These are phyloP conservation scores for Phytophthora podocarpi DNA, from an alignment of 352 stramenopile genomes.

Conservation along the genomic window DNA sequence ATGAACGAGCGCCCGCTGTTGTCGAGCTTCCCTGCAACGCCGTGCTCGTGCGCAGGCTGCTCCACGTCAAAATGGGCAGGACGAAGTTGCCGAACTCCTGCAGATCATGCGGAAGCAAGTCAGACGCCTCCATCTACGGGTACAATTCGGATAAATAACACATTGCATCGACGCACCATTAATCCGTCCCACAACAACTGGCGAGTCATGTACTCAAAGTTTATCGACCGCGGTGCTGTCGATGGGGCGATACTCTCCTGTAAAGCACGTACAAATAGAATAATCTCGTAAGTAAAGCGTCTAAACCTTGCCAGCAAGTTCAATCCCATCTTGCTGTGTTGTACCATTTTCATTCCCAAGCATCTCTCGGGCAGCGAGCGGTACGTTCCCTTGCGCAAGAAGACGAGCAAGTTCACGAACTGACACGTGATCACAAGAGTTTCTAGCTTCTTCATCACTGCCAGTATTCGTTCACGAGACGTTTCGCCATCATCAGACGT, in stretches of 20 bases:
- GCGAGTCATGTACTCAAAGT: slow-evolving; percentile 89
- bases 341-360: slow-evolving; percentile 75
- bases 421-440: slow-evolving; percentile 71
- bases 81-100: slow-evolving; percentile 86
- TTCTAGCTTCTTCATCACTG: slow-evolving; percentile 74
- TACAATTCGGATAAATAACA: neutral
- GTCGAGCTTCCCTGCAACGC: slow-evolving; percentile 12
- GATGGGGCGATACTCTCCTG: slow-evolving; percentile 66
- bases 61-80: slow-evolving; percentile 76
- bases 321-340: slow-evolving; percentile 1
- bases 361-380: slow-evolving; percentile 75
- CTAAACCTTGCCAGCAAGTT: neutral
- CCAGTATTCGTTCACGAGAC: slow-evolving; percentile 41
- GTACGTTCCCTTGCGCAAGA: slow-evolving; percentile 74
- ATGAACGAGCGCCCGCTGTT: slow-evolving; percentile 12
- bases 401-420: slow-evolving; percentile 73
- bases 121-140: neutral
- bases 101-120: slow-evolving; percentile 2
- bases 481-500: slow-evolving; percentile 1
- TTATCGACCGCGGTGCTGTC: slow-evolving; percentile 68
- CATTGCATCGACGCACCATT: slow-evolving; percentile 50
- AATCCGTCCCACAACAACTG: slow-evolving; percentile 84
- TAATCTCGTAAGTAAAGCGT: slow-evolving; percentile 1
- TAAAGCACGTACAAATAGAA: slow-evolving; percentile 4
- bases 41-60: slow-evolving; percentile 33